These are phyloP conservation scores for Chrysoporthe cubensis DNA, from an alignment of 2,329 filamentous ascomycete genomes.

Conservation along the genomic window DNA sequence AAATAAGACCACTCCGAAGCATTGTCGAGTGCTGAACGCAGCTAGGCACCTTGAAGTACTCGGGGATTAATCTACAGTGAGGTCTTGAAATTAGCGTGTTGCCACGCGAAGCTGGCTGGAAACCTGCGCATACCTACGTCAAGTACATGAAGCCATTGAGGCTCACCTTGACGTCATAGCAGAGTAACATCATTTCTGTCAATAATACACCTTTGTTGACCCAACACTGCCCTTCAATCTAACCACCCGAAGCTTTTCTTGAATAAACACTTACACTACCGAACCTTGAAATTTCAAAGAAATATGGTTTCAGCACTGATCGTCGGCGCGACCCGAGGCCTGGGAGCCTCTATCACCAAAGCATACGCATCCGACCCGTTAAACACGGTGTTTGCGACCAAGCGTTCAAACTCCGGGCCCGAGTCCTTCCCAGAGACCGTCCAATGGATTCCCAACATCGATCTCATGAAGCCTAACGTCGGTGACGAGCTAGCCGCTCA, in stretches of 20 bases:
- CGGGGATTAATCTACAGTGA: background rate
- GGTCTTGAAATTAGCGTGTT: background rate
- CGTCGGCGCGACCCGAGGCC: conserved; percentile 69
- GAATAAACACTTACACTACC: background rate
- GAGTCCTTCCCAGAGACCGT: conserved; percentile 47
- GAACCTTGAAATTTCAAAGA: background rate
- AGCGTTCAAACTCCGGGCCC: conserved; percentile 40
- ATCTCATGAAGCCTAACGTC: conserved; percentile 54
- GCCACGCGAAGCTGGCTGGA: background rate
- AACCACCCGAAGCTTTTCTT: background rate
- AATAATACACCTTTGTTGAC: background rate
- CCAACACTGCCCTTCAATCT: background rate
- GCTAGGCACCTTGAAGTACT: background rate
- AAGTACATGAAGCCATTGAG: background rate
- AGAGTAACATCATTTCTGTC: conserved; percentile 17
- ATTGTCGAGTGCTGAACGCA: background rate
- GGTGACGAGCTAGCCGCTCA: conserved; percentile 52
- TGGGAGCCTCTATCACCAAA: conserved; percentile 65
- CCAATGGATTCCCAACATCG: conserved; percentile 62
- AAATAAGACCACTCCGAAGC: background rate
- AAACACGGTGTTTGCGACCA: conserved; percentile 59
- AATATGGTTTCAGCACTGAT: conserved; percentile 60
- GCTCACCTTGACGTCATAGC: conserved; percentile 25
- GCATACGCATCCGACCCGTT: conserved; percentile 55
- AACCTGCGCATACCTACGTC: no score